These are phyloP conservation scores for Nepenthes gracilis DNA, from an alignment of 148 eudicot genomes.

Conservation along the genomic window DNA sequence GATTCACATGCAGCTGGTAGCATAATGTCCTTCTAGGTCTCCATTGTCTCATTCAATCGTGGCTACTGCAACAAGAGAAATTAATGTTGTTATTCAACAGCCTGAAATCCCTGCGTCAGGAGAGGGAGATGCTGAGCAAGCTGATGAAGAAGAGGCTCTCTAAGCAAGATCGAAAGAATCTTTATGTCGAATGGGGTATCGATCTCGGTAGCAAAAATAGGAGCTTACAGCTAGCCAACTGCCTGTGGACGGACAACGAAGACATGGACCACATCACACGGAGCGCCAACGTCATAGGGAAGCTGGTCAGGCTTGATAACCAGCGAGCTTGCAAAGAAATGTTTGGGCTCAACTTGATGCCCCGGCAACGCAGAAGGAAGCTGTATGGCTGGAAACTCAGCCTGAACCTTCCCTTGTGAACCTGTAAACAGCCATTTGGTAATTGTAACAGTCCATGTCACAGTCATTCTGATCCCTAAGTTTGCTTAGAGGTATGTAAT, in stretches of 20 bases:
- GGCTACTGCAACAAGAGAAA: background rate
- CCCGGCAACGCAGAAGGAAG: constrained; percentile 28
- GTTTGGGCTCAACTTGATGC: constrained; percentile 63
- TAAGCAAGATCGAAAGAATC: constrained; percentile 44
- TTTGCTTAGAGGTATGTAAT: too few relatives aligned
- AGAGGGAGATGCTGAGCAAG: constrained; percentile 63
- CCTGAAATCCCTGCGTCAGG: constrained; percentile 46
- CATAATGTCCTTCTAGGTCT: background rate
- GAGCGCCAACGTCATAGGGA: constrained; percentile 70
- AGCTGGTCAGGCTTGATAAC: constrained; percentile 39
- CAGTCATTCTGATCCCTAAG: too few relatives aligned
- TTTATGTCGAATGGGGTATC: constrained; percentile 73
- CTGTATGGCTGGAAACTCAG: constrained; percentile 34
- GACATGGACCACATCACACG: constrained; percentile 61
- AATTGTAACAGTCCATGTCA: too few relatives aligned
- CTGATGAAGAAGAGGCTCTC: constrained; percentile 64
- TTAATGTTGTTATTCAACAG: constrained; percentile 26
- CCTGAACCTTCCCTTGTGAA: too few relatives aligned
- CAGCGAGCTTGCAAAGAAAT: constrained; percentile 66
- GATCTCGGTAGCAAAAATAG: constrained; percentile 48
- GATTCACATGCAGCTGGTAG: background rate
- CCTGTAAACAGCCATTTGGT: too few relatives aligned
- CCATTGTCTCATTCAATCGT: background rate
- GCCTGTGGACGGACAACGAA: constrained; percentile 43
- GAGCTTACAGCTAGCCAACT: constrained; percentile 53